Percentiles rank a stretch among this genome's conserved stretches.
These are phyloP conservation scores for Erigeron canadensis DNA, from an alignment of 129 eudicot genomes.

Conservation along the genomic window DNA sequence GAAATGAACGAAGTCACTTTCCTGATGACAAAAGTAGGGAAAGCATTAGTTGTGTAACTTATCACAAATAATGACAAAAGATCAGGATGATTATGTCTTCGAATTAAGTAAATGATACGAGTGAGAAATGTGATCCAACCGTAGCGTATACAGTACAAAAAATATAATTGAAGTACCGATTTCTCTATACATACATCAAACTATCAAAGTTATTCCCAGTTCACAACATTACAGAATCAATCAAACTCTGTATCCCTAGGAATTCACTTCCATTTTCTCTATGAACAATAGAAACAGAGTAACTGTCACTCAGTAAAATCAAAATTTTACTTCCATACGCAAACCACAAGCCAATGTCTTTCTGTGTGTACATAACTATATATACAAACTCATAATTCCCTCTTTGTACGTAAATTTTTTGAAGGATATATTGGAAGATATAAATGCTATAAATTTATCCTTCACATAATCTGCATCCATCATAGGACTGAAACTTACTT, in stretches of 20 bases:
- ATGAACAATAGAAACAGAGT: conserved; percentile 20
- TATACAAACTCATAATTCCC: conserved; percentile 15
- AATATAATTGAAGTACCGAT: not conserved
- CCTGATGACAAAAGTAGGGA: too few species aligned
- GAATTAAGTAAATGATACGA: not conserved
- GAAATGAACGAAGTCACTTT: not conserved
- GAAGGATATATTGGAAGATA: conserved; percentile 8
- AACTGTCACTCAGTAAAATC: conserved; percentile 1
- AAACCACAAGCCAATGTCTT: not conserved
- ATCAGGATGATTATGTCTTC: not conserved
- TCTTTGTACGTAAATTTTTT: conserved; percentile 3
- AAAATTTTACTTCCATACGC: conserved; percentile 12
- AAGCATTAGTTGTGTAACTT: not conserved
- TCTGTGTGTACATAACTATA: conserved; percentile 19
- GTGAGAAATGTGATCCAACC: too few species aligned
- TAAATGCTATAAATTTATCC: conserved; percentile 1
- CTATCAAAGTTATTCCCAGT: not conserved
- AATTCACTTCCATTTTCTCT: conserved; percentile 9
- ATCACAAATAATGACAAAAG: not conserved
- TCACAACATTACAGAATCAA: not conserved
- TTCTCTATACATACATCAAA: not conserved
- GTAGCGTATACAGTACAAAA: not conserved
- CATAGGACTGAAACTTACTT: conserved; percentile 24
- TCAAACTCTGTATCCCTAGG: conserved; percentile 9
- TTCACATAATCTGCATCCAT: conserved; percentile 11